Base-by-base conservation (phyloP, 2,329 filamentous ascomycete species). In the Pseudogymnoascus sp. region DNA sequence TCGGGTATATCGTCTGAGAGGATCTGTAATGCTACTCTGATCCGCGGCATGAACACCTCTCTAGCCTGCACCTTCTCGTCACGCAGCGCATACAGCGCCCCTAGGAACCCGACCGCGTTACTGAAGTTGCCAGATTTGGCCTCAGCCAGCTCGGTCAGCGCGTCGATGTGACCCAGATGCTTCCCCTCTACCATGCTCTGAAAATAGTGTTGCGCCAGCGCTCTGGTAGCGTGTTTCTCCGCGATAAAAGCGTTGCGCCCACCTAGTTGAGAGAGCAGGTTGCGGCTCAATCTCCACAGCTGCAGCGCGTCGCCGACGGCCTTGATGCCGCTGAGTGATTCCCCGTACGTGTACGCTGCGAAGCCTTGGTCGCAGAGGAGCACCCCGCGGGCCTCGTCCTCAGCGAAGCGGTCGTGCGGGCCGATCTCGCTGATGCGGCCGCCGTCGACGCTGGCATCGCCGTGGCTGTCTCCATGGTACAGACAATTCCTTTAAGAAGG, bases 361-460 rank as follows among this genome's bases (percentile, higher is more conserved):
- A 65, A 59, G 12, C 65, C 67, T 28, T 40, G 61, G 59, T 68
- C 25, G 59, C 66, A 67, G 28, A 68, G 63, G 25, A 68, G 66
- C 9, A 67, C 63, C 11, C 66, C 66, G n/a, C 65, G 60, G 35
- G 28, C 43, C 62, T 66, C 65, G 14, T 66, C 40, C 23, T 65
- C 59, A 5, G 60, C 64, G 40, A 65, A 66, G n/a, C 60, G 62
- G 9, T 60, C 55, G 11, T 67, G 60, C 7, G n/a, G n/a, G n/a
- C n/a, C n/a, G n/a, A 40, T 40, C 37, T 40, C 37, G 9, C n/a
- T 7, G n/a, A 40, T 40, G 37, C 37, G 37, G 37, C 37, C 3
- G 9, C 37, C 8, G 1, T 40, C n/a, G 7, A 6, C 37, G 8
- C 43, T 41, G 9, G 21, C 18, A 23, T 28, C 18, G 21, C 61